phyloP scores from a whole-genome alignment of 495 filamentous ascomycete genomes.

The Penicillium alfredii region DNA sequence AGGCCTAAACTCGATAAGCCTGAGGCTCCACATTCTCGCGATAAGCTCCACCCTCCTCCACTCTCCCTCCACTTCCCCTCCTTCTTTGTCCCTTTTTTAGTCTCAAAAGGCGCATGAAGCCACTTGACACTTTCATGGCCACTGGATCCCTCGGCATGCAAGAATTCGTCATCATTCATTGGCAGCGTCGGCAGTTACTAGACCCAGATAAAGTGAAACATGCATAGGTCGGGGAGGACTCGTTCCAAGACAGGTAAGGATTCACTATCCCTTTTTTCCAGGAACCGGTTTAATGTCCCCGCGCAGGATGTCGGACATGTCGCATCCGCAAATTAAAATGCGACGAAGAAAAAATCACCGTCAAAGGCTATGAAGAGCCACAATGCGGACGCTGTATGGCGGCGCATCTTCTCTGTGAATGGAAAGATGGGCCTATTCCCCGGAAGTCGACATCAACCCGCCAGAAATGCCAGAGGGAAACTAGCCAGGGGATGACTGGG shows the following conservation, averaged over 20 bases:
- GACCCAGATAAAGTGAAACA: conserved; percentile 4
- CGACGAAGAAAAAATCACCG: conserved; percentile 26
- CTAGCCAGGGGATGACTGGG: no score
- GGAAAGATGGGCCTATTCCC: conserved; percentile 27
- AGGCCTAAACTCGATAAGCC: background rate
- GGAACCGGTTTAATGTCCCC: background rate
- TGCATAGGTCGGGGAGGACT: conserved; percentile 25
- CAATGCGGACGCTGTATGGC: conserved; percentile 26
- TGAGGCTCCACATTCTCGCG: no score
- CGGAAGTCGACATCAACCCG: conserved; percentile 9
- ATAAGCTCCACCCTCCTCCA: conserved; percentile 2
- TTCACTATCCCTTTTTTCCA: conserved; percentile 7
- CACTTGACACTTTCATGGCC: no score
- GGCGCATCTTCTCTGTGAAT: conserved; percentile 27
- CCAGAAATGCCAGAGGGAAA: no score
- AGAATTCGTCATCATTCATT: no score
- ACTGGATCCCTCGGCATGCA: no score
- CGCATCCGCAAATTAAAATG: conserved; percentile 33
- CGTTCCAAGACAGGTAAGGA: conserved; percentile 32
- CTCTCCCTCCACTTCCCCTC: conserved; percentile 13
- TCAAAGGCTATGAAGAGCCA: conserved; percentile 22
- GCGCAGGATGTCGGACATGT: conserved; percentile 31
- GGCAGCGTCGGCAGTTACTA: no score
- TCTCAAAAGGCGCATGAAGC: no score
- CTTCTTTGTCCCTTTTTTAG: background rate